These are phyloP conservation scores for Vinca minor DNA, from an alignment of 257 asterid genomes.

Conservation along the genomic window DNA sequence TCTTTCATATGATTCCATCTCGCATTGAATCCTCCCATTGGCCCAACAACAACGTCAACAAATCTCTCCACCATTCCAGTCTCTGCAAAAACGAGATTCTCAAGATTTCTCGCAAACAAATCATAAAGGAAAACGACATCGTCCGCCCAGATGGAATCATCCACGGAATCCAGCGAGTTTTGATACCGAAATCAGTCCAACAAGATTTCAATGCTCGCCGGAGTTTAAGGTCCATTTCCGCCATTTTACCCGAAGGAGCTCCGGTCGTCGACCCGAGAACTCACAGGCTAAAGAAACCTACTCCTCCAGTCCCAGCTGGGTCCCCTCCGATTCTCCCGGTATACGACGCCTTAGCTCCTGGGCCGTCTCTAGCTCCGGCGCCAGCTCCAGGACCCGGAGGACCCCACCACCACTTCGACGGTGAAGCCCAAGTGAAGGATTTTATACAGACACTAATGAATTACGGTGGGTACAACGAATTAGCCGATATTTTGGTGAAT, in stretches of 20 bases:
- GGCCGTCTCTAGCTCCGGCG: conserved; percentile 88
- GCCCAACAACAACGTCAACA: conserved; percentile 15
- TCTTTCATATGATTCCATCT: conserved; percentile 71
- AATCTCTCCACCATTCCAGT: conserved; percentile 26
- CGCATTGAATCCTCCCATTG: conserved; percentile 53
- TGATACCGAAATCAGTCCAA: conserved; percentile 77
- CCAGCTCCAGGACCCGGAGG: conserved; percentile 98
- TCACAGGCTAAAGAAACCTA: conserved; percentile 50
- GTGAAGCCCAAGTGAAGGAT: conserved; percentile 84
- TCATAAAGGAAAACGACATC: conserved; percentile 48
- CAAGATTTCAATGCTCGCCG: conserved; percentile 74
- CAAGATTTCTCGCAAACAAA: conserved; percentile 16
- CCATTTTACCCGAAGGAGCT: conserved; percentile 71
- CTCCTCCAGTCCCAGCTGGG: conserved; percentile 47
- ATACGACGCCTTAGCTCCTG: conserved; percentile 78
- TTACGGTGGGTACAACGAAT: conserved; percentile 90
- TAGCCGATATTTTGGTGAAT: conserved; percentile 79
- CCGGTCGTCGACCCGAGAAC: conserved; percentile 90
- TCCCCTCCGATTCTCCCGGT: conserved; percentile 61
- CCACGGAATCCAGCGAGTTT: conserved; percentile 75
- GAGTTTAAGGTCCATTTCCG: conserved; percentile 59
- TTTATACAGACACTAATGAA: conserved; percentile 79
- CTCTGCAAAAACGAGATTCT: conserved; percentile 45
- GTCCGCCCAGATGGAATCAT: conserved; percentile 88
- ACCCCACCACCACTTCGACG: conserved; percentile 85